Evolutionary conservation across 2,329 filamentous ascomycete genomes (phyloP), one percentile per base, ranked within the genome.

Genomic region (Atkinsonella hypoxylon): DNA sequence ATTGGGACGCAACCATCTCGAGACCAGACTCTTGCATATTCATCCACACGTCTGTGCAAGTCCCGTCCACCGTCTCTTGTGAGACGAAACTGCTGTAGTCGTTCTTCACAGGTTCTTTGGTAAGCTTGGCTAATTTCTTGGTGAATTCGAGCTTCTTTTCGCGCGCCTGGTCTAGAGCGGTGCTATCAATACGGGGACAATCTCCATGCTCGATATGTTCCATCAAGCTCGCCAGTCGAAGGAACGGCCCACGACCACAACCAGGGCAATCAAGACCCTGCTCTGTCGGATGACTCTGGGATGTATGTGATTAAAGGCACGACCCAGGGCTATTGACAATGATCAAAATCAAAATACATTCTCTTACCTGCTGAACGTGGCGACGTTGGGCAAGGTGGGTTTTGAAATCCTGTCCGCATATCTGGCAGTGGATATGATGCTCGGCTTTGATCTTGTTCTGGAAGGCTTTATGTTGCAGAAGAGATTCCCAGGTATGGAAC

Each of bases 221-320:
- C 48, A 78, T 66, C 36, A 76, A 66, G 0, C 47, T 54, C 1
- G 66, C 62, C 0, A 71, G 61, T 1, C 65, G 62, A 0, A 32
- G 45, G 50, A 75, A 77, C 1, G 60, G 60, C 2, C 56, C 62
- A 0, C 57, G 52, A 0, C 57, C 47, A 52, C 76, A 79, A 26
- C 70, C 75, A 1, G 74, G 73, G 45, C 76, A 79, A 2, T 54
- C 45, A 1, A 79, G 64, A 1, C 67, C 53, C 49, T 75, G 70
- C 17, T 62, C 56, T 12, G 64, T 55, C 6, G 64, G 63, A 51
- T 44, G 40, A 18, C 34, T 47, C 17, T 44, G 39, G 39, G 48
- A 30, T 46, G 26, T 26, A 26, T 26, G 26, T 26, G 26, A 8
- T 26, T 26, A 26, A 26, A 8, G 5, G 26, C 26, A 26, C 2